phyloP scores from a whole-genome alignment of 1,284 basidiomycete genomes.

The Puccinia novopanici region DNA sequence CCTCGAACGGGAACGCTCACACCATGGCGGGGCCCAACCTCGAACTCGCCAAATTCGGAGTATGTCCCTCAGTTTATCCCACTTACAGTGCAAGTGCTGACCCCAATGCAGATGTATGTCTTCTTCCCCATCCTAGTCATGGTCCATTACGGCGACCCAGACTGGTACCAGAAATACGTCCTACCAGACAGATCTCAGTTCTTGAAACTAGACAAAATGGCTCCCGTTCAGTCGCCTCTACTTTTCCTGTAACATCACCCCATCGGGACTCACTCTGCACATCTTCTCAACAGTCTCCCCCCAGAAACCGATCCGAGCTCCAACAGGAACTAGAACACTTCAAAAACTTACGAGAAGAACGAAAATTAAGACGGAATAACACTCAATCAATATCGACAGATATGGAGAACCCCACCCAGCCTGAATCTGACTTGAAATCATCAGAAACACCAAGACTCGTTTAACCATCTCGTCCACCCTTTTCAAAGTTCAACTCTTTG shows the following conservation, averaged over 20 bases:
- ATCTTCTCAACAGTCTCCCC: background rate
- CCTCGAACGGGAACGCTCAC: constrained; percentile 65
- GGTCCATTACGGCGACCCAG: constrained; percentile 82
- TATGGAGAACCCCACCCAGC: background rate
- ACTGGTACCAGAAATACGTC: constrained; percentile 80
- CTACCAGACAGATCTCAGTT: constrained; percentile 67
- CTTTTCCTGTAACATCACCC: background rate
- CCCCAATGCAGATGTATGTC: constrained; percentile 74
- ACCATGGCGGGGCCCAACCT: constrained; percentile 74
- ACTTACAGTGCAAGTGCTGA: constrained; percentile 60
- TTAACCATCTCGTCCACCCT: background rate
- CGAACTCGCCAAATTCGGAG: constrained; percentile 58
- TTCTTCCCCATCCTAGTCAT: constrained; percentile 82
- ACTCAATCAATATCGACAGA: background rate
- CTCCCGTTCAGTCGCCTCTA: constrained; percentile 23
- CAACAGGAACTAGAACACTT: constrained; percentile 32
- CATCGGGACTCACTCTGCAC: background rate
- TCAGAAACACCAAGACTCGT: constrained; percentile 17
- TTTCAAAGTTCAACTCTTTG: too few relatives aligned
- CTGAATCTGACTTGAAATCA: background rate
- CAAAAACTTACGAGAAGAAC: constrained; percentile 20
- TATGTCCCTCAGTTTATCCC: constrained; percentile 54
- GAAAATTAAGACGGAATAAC: background rate
- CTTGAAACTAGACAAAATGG: constrained; percentile 22
- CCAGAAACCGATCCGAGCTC: constrained; percentile 16